Percentiles rank a stretch among this genome's conserved stretches.
Evolutionary conservation across 1,284 basidiomycete genomes (phyloP).

Genomic region (Singerocomus inundabilis): DNA sequence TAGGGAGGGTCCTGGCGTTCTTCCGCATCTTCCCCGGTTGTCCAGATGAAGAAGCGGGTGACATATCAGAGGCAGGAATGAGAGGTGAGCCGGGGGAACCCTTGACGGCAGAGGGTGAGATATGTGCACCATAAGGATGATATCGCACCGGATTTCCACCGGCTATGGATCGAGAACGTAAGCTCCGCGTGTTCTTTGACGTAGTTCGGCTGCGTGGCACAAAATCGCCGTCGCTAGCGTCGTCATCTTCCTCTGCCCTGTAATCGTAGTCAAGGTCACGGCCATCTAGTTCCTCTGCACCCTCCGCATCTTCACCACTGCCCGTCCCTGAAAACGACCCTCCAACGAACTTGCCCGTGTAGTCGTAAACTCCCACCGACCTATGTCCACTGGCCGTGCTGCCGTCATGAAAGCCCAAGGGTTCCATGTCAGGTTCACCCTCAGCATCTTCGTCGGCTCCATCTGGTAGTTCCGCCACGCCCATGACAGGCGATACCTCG

Average conservation of each 20-base stretch:
- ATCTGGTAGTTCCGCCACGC: slow-evolving; percentile 31
- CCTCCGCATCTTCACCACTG: slow-evolving; percentile 31
- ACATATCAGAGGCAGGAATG: slow-evolving; percentile 29
- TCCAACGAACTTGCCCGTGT: slow-evolving; percentile 17
- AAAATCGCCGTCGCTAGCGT: slow-evolving; percentile 36
- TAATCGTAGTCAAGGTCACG: slow-evolving; percentile 30
- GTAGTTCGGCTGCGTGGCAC: slow-evolving; percentile 30
- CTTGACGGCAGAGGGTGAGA: slow-evolving; percentile 34
- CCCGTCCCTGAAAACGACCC: slow-evolving; percentile 25
- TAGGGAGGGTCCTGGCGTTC: slow-evolving; percentile 42
- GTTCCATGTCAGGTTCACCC: slow-evolving; percentile 32
- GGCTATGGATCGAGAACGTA: slow-evolving; percentile 36
- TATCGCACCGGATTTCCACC: slow-evolving; percentile 35
- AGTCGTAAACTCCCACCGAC: slow-evolving; percentile 31
- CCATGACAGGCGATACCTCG: slow-evolving; percentile 34
- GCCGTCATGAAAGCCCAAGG: slow-evolving; percentile 28
- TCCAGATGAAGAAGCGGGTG: slow-evolving; percentile 22
- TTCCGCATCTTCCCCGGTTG: slow-evolving; percentile 35
- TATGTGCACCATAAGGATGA: slow-evolving; percentile 31
- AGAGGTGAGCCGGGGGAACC: slow-evolving; percentile 33
- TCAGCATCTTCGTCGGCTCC: slow-evolving; percentile 35
- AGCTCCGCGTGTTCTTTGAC: slow-evolving; percentile 39
- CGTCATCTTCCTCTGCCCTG: slow-evolving; percentile 29
- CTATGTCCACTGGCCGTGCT: slow-evolving; percentile 27
- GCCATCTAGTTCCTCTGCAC: slow-evolving; percentile 20